These are phyloP conservation scores for Cryptosporidium andersoni DNA, from an alignment of 169 alveolate genomes.

Conservation along the genomic window DNA sequence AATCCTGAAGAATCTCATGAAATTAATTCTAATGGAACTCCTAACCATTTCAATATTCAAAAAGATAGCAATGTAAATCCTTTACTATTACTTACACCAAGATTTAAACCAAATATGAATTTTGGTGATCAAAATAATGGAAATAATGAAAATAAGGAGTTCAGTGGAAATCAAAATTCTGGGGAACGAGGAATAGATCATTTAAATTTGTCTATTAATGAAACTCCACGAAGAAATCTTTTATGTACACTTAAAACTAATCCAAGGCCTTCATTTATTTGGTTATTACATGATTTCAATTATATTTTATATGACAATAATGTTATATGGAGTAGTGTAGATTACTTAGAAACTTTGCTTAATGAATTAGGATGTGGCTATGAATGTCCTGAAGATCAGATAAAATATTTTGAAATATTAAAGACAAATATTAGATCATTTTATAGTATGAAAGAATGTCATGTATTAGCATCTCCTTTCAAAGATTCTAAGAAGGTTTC, in stretches of 20 bases:
- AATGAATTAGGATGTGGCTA: conserved; percentile 69
- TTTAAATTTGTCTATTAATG: neutral
- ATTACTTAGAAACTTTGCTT: conserved; percentile 53
- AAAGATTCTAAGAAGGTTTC: neutral
- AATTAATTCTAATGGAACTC: neutral
- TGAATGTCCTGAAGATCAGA: conserved; percentile 36
- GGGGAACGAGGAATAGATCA: neutral
- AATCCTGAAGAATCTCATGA: neutral
- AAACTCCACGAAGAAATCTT: conserved; percentile 12
- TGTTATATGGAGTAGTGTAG: conserved; percentile 55
- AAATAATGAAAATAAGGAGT: neutral
- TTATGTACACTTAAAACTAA: conserved; percentile 54
- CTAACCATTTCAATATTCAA: neutral
- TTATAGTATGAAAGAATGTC: conserved; percentile 64
- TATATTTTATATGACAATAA: conserved; percentile 51
- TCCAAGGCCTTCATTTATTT: conserved; percentile 54
- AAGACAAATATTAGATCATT: conserved; percentile 36
- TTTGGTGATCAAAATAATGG: conserved; percentile 20
- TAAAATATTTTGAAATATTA: conserved; percentile 31
- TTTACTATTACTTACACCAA: conserved; percentile 44
- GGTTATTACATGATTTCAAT: conserved; percentile 63
- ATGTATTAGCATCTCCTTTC: conserved; percentile 61
- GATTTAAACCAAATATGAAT: conserved; percentile 49
- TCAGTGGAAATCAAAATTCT: neutral
- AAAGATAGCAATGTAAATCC: conserved; percentile 32